These are phyloP conservation scores for Globisporangium viniferum DNA, from an alignment of 352 stramenopile genomes.

Conservation along the genomic window DNA sequence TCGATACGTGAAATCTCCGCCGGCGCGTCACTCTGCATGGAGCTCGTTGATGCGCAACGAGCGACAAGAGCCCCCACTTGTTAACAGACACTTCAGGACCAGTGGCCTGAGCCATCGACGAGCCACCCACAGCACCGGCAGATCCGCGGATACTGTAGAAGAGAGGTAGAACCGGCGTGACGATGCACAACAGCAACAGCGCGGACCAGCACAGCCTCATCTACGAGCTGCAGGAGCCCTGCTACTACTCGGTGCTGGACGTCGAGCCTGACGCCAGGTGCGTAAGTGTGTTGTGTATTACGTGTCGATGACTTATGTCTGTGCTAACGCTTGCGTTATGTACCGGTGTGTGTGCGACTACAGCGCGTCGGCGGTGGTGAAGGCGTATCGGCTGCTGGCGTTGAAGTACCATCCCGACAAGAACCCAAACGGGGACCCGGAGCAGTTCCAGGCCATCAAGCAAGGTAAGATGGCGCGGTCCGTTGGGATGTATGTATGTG, in stretches of 20 bases:
- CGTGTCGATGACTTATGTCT: not conserved
- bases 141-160: not conserved
- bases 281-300: not conserved
- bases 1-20: not conserved
- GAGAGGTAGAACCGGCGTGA: not conserved
- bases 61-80: not conserved
- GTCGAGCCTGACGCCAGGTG: conserved; percentile 60
- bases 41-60: conserved; percentile 6
- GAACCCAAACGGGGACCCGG: conserved; percentile 85
- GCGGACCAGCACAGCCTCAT: conserved; percentile 22
- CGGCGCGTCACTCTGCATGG: conserved; percentile 10
- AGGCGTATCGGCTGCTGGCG: conserved; percentile 92
- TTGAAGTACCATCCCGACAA: conserved; percentile 97
- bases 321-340: not conserved
- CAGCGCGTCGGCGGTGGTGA: conserved; percentile 92
- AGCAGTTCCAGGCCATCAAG: conserved; percentile 87
- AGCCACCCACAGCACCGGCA: not conserved
- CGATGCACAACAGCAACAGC: conserved; percentile 20
- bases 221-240: conserved; percentile 49
- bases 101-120: not conserved
- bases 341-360: not conserved
- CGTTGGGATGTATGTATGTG: no score
- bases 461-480: conserved; percentile 25
- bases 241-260: conserved; percentile 70
- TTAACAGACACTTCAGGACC: not conserved